Evolutionary conservation across 2,329 filamentous ascomycete species (phyloP).

Genomic region (Verticillium tricorpus): DNA sequence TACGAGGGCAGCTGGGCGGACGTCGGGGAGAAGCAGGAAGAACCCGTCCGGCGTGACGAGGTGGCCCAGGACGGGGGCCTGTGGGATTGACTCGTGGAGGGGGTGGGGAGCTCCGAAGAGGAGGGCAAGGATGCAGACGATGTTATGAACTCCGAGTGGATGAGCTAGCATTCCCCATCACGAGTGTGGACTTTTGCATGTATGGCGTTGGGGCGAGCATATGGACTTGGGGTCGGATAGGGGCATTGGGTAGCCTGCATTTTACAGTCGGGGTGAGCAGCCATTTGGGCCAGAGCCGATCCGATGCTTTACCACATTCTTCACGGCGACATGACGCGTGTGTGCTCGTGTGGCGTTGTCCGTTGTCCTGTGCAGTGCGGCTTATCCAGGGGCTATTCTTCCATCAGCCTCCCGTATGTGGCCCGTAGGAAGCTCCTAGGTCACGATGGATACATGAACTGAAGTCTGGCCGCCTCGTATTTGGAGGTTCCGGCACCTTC

Average conservation of each 20-base stretch:
- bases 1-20: constrained; percentile 10
- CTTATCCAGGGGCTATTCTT: no score
- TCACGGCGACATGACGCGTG: no score
- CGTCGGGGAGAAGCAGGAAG: not conserved
- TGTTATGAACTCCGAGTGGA: constrained; percentile 10
- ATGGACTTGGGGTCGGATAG: not conserved
- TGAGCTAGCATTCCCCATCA: constrained; percentile 6
- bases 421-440: no score
- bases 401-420: no score
- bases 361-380: no score
- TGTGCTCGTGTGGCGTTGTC: no score
- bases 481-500: no score
- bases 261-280: not conserved
- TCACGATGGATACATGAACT: no score
- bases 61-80: constrained; percentile 5
- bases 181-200: not conserved
- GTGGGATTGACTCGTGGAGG: constrained; percentile 16
- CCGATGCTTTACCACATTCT: not conserved
- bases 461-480: no score
- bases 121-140: constrained; percentile 4
- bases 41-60: not conserved
- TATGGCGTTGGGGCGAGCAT: not conserved
- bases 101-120: constrained; percentile 1
- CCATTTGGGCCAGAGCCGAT: not conserved
- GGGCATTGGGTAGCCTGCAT: not conserved